Percentiles rank a stretch among this genome's conserved stretches.
These are phyloP conservation scores for Urochloa ruziziensis DNA, from an alignment of 176 grass and related monocot genomes.

Conservation along the genomic window DNA sequence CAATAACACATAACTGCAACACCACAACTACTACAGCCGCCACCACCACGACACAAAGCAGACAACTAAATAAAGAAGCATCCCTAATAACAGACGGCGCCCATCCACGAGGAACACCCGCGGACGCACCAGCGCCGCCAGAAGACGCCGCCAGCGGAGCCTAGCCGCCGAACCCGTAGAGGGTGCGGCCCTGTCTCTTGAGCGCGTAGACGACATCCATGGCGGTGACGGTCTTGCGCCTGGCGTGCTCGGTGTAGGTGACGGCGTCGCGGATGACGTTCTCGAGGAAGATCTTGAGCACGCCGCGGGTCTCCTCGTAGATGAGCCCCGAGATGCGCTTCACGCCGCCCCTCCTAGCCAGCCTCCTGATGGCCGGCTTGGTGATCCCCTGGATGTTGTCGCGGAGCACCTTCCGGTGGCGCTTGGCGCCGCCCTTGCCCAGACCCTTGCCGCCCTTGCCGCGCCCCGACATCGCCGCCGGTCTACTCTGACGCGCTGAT, in stretches of 20 bases:
- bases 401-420: conserved; percentile 80
- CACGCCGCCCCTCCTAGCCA: conserved; percentile 65
- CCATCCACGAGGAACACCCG: not conserved
- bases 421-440: conserved; percentile 87
- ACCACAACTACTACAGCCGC: not conserved
- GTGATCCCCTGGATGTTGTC: conserved; percentile 98
- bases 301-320: conserved; percentile 92
- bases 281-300: conserved; percentile 98
- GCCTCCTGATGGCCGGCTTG: conserved; percentile 79
- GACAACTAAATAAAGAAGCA: not conserved
- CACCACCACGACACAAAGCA: not conserved
- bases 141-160: not conserved
- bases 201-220: conserved; percentile 92
- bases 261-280: conserved; percentile 93
- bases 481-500: too few relatives aligned
- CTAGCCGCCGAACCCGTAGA: conserved; percentile 87
- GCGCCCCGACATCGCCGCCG: conserved; percentile 57
- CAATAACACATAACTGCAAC: not conserved
- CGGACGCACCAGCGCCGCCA: not conserved
- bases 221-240: conserved; percentile 93
- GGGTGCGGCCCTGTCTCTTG: conserved; percentile 83
- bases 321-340: conserved; percentile 92
- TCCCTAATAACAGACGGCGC: not conserved
- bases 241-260: conserved; percentile 88
- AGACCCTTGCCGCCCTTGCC: conserved; percentile 92